Percentiles rank a stretch among this genome's conserved stretches.
Evolutionary conservation across 2,329 filamentous ascomycete genomes (phyloP).

Genomic region (Diaporthe citrichinensis): DNA sequence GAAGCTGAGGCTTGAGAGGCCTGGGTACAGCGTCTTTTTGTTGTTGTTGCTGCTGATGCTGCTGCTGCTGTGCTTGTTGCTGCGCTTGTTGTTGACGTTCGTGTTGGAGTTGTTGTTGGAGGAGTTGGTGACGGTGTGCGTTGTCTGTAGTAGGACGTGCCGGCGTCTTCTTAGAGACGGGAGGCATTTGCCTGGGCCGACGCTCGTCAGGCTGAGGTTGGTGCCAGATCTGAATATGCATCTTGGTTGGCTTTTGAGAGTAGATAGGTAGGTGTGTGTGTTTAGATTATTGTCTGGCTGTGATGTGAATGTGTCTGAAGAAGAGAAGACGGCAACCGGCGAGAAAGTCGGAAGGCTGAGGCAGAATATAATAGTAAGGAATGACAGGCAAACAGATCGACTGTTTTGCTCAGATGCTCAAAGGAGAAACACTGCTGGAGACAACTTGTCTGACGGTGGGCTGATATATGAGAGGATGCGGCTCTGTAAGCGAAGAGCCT

Average conservation of each 20-base stretch:
- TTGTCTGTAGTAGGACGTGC: constrained; percentile 12
- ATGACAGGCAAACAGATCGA: constrained; percentile 21
- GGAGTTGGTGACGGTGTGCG: constrained; percentile 8
- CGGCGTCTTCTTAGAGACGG: constrained; percentile 26
- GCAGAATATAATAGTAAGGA: constrained; percentile 12
- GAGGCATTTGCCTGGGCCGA: constrained; percentile 16
- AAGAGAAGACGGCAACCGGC: not conserved
- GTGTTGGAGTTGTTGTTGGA: constrained; percentile 15
- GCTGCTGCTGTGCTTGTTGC: not conserved
- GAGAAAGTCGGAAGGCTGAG: not conserved
- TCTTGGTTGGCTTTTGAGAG: not conserved
- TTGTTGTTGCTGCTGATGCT: constrained; percentile 2
- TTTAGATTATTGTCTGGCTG: constrained; percentile 4
- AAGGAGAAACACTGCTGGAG: not conserved
- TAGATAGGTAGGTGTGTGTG: not conserved
- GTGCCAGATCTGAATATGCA: constrained; percentile 23
- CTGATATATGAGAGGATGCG: constrained; percentile 34
- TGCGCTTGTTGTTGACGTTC: not conserved
- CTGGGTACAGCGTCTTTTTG: not conserved
- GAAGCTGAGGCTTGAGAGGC: constrained; percentile 47
- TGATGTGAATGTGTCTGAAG: constrained; percentile 1
- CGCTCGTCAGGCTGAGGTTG: constrained; percentile 25
- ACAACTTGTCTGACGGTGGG: not conserved
- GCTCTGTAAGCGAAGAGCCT: constrained; percentile 21
- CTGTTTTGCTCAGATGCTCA: constrained; percentile 19